Base-by-base conservation (phyloP, 257 asterid genomes). In the Misopates orontium region DNA sequence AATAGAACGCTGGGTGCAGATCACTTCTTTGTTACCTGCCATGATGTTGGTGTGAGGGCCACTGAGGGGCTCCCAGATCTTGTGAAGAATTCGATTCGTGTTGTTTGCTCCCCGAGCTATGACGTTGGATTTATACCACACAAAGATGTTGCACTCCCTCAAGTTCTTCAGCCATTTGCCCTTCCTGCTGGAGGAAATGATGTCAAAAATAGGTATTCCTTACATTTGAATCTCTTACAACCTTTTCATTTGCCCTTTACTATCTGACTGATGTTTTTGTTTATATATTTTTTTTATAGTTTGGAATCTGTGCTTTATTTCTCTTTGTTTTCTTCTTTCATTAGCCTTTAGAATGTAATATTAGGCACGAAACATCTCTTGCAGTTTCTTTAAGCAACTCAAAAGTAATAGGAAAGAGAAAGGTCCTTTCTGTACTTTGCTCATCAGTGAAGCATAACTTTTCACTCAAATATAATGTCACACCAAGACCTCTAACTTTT, bases 31-130 rank as follows among this genome's bases (percentile, higher is more conserved):
- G 96, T 94, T 64, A 91, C 96, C 62, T 94, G 99, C 64, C 99
- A 94, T 62, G 99, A 94, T 85, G 96, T 94, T 72, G 99, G 99
- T 60, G 99, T 94, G 65, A 90, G 99, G 89, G 95, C 99, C 69
- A 94, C 99, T 24, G 99, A 94, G 81, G 99, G 99, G 71, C 95
- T 86, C 66, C 91, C 88, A 53, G 62, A 83, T 77, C 96, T 94
- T 62, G 84, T 94, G 42, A 94, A 94, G 82, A 94, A 94, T 71
- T 87, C 99, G n/a, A 90, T 94, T 49, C 96, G 99, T 14, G 97
- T 80, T 9, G 96, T 90, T 55, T 94, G 99, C 91, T 94, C 99
- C 41, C 99, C 99, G 45, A 90, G 99, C 89, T 94, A 94, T 77
- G 86, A 94, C 76, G 96, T 94, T 71, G 99, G 96, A 54, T 94